These are phyloP conservation scores for Dioscorea cayenensis DNA, from an alignment of 116 monocot species.

Conservation along the genomic window DNA sequence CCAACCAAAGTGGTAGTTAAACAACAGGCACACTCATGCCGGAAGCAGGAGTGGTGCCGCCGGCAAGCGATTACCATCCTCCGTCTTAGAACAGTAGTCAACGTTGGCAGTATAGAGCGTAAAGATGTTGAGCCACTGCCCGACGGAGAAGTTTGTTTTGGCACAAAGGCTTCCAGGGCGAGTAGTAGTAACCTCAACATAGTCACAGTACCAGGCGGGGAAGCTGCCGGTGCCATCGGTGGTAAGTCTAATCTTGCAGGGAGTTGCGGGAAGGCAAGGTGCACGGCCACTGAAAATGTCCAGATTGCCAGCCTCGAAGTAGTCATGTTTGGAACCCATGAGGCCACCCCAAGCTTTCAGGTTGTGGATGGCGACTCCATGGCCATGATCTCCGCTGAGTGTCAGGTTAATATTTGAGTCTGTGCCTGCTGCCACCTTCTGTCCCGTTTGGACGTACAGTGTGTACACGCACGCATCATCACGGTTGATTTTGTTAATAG, in stretches of 20 bases:
- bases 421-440: conserved; percentile 65
- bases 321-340: conserved; percentile 52
- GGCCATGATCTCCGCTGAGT: conserved; percentile 32
- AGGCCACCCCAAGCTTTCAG: conserved; percentile 56
- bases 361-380: conserved; percentile 37
- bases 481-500: too few species aligned
- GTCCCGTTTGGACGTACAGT: conserved; percentile 56
- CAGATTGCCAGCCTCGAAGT: conserved; percentile 75
- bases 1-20: too few species aligned
- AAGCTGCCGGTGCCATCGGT: conserved; percentile 51
- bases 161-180: conserved; percentile 49
- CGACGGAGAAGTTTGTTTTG: conserved; percentile 69
- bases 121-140: conserved; percentile 78
- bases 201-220: conserved; percentile 86
- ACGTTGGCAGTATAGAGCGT: conserved; percentile 27
- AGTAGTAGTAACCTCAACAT: conserved; percentile 72
- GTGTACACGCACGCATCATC: conserved; percentile 58
- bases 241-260: conserved; percentile 50
- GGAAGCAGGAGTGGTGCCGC: too few species aligned
- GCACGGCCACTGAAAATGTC: conserved; percentile 68
- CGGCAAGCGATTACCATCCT: not conserved
- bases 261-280: conserved; percentile 37
- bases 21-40: too few species aligned
- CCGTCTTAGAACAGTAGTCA: conserved; percentile 29
- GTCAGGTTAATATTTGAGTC: conserved; percentile 53